These are phyloP conservation scores for Rosa rugosa DNA, from an alignment of 306 rosid genomes.

Conservation along the genomic window DNA sequence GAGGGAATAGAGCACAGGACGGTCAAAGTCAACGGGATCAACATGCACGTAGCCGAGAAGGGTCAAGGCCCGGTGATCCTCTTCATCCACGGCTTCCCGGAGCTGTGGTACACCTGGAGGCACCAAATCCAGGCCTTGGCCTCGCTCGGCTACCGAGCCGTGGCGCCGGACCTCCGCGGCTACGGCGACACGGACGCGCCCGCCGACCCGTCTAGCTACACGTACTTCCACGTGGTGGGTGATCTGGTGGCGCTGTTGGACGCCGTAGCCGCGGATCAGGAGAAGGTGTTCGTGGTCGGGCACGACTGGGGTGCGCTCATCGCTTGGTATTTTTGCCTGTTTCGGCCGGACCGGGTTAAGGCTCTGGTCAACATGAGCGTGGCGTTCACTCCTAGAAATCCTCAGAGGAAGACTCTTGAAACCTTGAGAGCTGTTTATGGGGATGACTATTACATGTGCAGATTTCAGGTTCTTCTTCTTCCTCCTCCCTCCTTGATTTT, in stretches of 20 bases:
- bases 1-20: slow-evolving; percentile 53
- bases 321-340: slow-evolving; percentile 66
- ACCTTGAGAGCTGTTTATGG: slow-evolving; percentile 53
- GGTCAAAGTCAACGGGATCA: slow-evolving; percentile 62
- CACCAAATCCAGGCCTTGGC: slow-evolving; percentile 71
- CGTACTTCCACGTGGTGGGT: slow-evolving; percentile 55
- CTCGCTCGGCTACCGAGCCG: slow-evolving; percentile 61
- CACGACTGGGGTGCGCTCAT: slow-evolving; percentile 86
- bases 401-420: slow-evolving; percentile 45
- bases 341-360: slow-evolving; percentile 61
- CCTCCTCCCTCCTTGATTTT: neutral
- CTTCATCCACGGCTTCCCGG: slow-evolving; percentile 87
- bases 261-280: slow-evolving; percentile 35
- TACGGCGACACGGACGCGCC: slow-evolving; percentile 70
- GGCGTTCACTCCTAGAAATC: slow-evolving; percentile 52
- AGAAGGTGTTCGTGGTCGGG: slow-evolving; percentile 76
- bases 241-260: slow-evolving; percentile 65
- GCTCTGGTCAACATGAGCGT: slow-evolving; percentile 68
- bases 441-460: slow-evolving; percentile 59
- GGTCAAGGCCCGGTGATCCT: slow-evolving; percentile 72
- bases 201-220: slow-evolving; percentile 31
- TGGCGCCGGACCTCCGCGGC: slow-evolving; percentile 82
- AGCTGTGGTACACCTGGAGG: slow-evolving; percentile 79
- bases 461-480: slow-evolving; percentile 61
- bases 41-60: slow-evolving; percentile 72